phyloP scores from a whole-genome alignment of 2,329 filamentous ascomycete genomes.

The Neocucurbitaria cava region DNA sequence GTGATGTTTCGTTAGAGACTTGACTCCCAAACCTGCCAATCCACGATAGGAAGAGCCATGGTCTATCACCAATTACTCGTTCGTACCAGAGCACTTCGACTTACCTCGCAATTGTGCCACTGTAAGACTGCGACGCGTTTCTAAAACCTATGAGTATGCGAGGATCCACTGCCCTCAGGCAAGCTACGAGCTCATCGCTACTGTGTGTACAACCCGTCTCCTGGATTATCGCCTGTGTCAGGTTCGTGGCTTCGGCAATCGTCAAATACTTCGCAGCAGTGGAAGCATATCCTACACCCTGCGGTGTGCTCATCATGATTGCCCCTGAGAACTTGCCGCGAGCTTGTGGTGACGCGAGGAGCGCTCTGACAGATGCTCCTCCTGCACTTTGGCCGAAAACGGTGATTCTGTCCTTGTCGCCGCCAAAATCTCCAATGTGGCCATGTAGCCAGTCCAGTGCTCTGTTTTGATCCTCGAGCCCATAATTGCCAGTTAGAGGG shows the following conservation, averaged over 20 bases:
- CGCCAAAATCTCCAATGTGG: conserved; percentile 49
- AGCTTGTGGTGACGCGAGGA: conserved; percentile 59
- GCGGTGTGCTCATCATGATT: conserved; percentile 45
- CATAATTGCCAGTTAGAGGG: conserved; percentile 58
- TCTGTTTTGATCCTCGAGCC: conserved; percentile 58
- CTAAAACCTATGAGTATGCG: neutral
- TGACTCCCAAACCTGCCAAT: neutral
- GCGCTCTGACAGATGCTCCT: conserved; percentile 52
- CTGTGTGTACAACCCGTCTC: neutral
- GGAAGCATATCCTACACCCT: conserved; percentile 27
- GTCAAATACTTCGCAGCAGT: conserved; percentile 9
- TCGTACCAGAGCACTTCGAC: neutral
- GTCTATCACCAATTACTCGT: neutral
- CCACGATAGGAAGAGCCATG: neutral
- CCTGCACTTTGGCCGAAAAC: conserved; percentile 50
- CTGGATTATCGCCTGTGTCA: neutral
- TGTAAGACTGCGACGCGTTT: neutral
- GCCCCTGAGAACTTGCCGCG: conserved; percentile 58
- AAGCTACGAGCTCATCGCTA: neutral
- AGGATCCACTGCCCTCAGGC: neutral
- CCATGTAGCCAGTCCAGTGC: conserved; percentile 59
- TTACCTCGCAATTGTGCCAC: neutral
- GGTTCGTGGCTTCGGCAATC: neutral
- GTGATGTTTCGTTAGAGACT: conserved; percentile 6
- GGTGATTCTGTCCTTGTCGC: conserved; percentile 44